Conservation (phyloP, 2,329 filamentous ascomycete species). For the Bipolaris bicolor region DNA sequence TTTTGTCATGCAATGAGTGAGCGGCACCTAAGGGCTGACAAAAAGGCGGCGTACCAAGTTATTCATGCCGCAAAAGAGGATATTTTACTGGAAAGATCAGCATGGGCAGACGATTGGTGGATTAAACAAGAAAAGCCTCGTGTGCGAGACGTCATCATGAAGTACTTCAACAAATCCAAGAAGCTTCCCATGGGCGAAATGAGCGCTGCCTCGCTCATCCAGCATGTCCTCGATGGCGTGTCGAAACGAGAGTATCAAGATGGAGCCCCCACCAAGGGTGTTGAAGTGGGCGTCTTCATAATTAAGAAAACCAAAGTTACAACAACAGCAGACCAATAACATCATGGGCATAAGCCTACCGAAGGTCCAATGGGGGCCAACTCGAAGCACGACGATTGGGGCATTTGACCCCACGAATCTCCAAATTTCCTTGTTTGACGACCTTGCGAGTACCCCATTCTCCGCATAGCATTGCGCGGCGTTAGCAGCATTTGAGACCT, state of each 20-base stretch:
- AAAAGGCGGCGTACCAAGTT: slow-evolving; percentile 51
- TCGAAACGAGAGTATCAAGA: slow-evolving; percentile 55
- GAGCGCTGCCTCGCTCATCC: slow-evolving; percentile 62
- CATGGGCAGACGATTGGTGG: slow-evolving; percentile 68
- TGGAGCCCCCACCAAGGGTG: slow-evolving; percentile 52
- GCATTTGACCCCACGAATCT: neutral
- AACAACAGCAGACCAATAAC: slow-evolving; percentile 7
- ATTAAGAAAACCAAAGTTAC: slow-evolving; percentile 41
- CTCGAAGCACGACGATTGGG: neutral
- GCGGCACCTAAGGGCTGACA: slow-evolving; percentile 33
- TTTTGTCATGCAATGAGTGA: slow-evolving; percentile 41
- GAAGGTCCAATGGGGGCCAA: neutral
- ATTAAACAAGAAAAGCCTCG: slow-evolving; percentile 67
- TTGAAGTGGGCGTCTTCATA: slow-evolving; percentile 58
- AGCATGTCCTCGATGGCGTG: slow-evolving; percentile 66
- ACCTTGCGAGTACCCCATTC: slow-evolving; percentile 11
- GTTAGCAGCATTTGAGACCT: slow-evolving; percentile 16
- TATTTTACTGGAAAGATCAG: slow-evolving; percentile 57
- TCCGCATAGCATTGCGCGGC: slow-evolving; percentile 27
- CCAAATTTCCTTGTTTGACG: neutral
- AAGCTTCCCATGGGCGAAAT: slow-evolving; percentile 53
- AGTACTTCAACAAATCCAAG: slow-evolving; percentile 53
- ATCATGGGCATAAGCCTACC: neutral
- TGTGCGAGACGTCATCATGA: slow-evolving; percentile 59
- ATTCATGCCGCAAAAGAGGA: slow-evolving; percentile 60